phyloP scores from a whole-genome alignment of 1,284 basidiomycete genomes.

The Ganoderma leucocontextum region DNA sequence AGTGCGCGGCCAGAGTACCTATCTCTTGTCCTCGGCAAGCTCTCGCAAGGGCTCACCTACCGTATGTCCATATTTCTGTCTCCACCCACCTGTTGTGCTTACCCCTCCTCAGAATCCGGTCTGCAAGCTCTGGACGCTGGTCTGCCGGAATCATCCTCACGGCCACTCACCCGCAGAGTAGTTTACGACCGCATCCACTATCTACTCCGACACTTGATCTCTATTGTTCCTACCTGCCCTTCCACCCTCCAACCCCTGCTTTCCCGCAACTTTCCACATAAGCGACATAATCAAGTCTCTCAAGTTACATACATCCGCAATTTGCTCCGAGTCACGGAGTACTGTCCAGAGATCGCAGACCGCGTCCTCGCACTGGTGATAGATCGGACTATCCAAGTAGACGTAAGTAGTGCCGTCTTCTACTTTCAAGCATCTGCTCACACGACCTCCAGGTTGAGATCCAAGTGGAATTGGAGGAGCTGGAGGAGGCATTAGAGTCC shows the following conservation, averaged over 20 bases:
- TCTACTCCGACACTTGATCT: constrained; percentile 85
- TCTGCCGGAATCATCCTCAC: constrained; percentile 68
- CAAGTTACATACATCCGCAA: constrained; percentile 96
- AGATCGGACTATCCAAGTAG: constrained; percentile 93
- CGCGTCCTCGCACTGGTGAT: constrained; percentile 87
- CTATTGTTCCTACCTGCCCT: constrained; percentile 90
- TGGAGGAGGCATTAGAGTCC: constrained; percentile 74
- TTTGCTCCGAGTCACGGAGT: constrained; percentile 83
- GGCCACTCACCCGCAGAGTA: constrained; percentile 79
- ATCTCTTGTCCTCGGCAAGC: constrained; percentile 81
- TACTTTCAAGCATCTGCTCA: constrained; percentile 5
- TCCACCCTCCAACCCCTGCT: constrained; percentile 89
- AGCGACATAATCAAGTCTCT: constrained; percentile 82
- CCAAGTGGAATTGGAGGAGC: constrained; percentile 93
- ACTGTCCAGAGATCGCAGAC: constrained; percentile 91
- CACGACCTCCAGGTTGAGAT: constrained; percentile 83
- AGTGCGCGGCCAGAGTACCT: constrained; percentile 96
- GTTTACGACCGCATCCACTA: constrained; percentile 91
- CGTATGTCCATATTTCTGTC: constrained; percentile 63
- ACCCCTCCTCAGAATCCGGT: constrained; percentile 65
- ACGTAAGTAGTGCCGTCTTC: constrained; percentile 68
- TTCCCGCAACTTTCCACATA: constrained; percentile 89
- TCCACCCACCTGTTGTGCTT: constrained; percentile 17
- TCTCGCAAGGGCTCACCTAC: constrained; percentile 87
- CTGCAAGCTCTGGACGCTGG: constrained; percentile 65